phyloP scores from a whole-genome alignment of 208 protist genomes.

The Leishmania tropica region DNA sequence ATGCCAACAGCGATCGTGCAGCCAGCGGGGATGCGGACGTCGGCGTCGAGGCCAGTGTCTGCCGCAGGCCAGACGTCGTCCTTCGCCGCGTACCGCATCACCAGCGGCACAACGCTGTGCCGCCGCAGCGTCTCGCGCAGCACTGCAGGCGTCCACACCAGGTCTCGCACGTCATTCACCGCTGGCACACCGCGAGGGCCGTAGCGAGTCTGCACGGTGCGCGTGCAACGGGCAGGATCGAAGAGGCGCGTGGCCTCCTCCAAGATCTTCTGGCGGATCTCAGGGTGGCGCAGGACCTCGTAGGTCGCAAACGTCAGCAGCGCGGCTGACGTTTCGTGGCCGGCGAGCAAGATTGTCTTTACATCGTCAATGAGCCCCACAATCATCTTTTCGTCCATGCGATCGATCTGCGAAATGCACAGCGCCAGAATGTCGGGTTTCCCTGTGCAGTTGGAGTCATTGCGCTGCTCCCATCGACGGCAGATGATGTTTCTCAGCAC shows the following conservation, averaged over 20 bases:
- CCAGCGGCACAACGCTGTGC: slow-evolving; percentile 87
- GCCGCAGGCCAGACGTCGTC: slow-evolving; percentile 73
- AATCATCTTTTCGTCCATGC: slow-evolving; percentile 54
- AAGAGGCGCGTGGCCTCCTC: slow-evolving; percentile 75
- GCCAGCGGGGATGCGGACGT: slow-evolving; percentile 74
- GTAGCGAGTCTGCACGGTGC: slow-evolving; percentile 58
- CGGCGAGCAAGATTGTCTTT: slow-evolving; percentile 90
- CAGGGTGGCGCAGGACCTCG: slow-evolving; percentile 72
- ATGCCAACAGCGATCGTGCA: slow-evolving; percentile 84
- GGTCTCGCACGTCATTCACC: slow-evolving; percentile 56
- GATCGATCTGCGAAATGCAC: slow-evolving; percentile 84
- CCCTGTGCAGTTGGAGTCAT: slow-evolving; percentile 36
- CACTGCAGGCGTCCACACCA: slow-evolving; percentile 77
- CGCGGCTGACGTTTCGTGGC: slow-evolving; percentile 89
- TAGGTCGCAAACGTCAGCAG: slow-evolving; percentile 92
- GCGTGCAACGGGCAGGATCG: slow-evolving; percentile 63
- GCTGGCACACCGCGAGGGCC: slow-evolving; percentile 67
- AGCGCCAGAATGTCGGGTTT: slow-evolving; percentile 78
- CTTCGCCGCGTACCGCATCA: slow-evolving; percentile 80
- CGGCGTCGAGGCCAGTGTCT: slow-evolving; percentile 76
- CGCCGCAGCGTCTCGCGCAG: slow-evolving; percentile 88
- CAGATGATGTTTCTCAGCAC: slow-evolving; percentile 79
- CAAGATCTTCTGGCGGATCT: slow-evolving; percentile 56
- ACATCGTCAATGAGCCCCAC: slow-evolving; percentile 85
- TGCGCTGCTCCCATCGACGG: slow-evolving; percentile 57